Conservation (phyloP, 371 early-diverging fungal species). For the Mortierella sp. region DNA sequence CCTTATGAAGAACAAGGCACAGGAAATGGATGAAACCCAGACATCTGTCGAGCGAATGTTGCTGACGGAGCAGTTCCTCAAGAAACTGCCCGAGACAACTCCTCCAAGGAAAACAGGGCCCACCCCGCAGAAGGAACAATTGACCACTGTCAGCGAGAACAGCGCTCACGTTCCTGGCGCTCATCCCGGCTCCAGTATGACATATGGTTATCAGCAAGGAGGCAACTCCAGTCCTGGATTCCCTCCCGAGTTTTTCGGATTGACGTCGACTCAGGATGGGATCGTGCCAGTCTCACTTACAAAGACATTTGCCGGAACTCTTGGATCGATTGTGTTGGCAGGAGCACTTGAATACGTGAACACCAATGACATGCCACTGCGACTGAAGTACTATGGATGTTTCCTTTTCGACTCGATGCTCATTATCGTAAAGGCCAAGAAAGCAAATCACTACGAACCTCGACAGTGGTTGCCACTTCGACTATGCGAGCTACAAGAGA, state of each 20-base stretch:
- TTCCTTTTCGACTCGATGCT: constrained; percentile 65
- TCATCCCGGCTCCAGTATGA: neutral
- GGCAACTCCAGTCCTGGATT: neutral
- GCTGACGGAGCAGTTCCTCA: constrained; percentile 40
- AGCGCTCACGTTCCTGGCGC: neutral
- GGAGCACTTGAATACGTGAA: constrained; percentile 42
- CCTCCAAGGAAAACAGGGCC: constrained; percentile 20
- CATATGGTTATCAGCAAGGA: neutral
- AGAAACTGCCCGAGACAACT: constrained; percentile 31
- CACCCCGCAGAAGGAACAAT: constrained; percentile 1
- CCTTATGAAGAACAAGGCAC: constrained; percentile 25
- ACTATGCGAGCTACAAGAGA: constrained; percentile 53
- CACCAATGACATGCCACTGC: constrained; percentile 32
- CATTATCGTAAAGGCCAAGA: constrained; percentile 65
- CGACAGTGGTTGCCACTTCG: constrained; percentile 69
- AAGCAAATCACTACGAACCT: constrained; percentile 61
- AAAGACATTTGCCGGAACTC: constrained; percentile 21
- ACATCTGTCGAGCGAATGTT: constrained; percentile 24
- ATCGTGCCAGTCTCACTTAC: constrained; percentile 16
- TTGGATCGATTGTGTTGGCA: constrained; percentile 40
- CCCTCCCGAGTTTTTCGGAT: constrained; percentile 9
- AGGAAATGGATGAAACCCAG: constrained; percentile 44
- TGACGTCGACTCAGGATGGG: constrained; percentile 11
- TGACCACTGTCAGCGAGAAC: neutral
- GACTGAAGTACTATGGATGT: constrained; percentile 58